Base-by-base conservation (phyloP, 2,329 filamentous ascomycete genomes). In the Aspergillus sp. region DNA sequence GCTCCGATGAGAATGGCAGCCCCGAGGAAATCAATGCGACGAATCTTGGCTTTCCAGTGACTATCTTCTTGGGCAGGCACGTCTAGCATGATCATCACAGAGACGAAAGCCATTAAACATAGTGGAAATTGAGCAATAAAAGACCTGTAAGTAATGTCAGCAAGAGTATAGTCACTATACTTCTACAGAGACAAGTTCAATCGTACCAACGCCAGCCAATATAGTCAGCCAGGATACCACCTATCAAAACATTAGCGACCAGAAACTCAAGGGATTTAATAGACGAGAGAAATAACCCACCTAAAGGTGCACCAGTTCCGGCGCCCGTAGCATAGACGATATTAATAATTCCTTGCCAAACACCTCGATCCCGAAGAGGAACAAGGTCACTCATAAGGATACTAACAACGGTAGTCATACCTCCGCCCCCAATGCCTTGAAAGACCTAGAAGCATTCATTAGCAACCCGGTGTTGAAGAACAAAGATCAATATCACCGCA, bases 261-360 rank as follows among this genome's bases (percentile, higher is more conserved):
- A 19, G 19, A 19, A 19, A 19, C 19, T 19, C 19, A 19, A 38
- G 30, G 8, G 39, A 19, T 27, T n/a, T n/a, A 4, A n/a, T n/a
- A 30, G 19, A 32, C 8, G 27, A 29, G 19, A 29, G 6, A 8
- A 8, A 12, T 5, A 5, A 13, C 50, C 42, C 54, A 50, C 80
- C 87, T 0, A 91, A 52, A 0, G 86, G 85, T 5, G 82, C 86
- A 2, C 87, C 87, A 5, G 76, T 73, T 5, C 81, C 79, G 4
- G 84, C 77, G n/a, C 86, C 87, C 12, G 73, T 66, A 0, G 84
- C 83, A 55, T 78, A 89, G 39, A 89, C 74, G 49, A 90, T 77
- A 61, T 90, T 90, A 57, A 88, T 73, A 47, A 82, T 72, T 6
- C 85, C 86, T 62, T 90, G 86, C 82, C 83, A 90, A 7, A 83